Evolutionary conservation across 1,139 yeast genomes (phyloP).

Genomic region (Geotrichum reessii): DNA sequence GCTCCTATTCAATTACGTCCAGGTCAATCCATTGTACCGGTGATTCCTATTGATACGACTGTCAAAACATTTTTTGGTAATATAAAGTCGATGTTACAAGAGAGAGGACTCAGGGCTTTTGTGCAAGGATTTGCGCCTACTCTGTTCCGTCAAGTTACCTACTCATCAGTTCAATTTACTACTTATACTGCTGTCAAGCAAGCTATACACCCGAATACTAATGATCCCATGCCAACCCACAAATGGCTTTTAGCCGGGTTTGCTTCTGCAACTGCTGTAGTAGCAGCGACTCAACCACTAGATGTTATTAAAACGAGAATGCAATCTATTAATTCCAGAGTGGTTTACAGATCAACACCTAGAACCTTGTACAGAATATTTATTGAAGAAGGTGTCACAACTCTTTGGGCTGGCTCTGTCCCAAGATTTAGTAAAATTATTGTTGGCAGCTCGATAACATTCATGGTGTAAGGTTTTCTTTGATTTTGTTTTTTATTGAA

Average conservation of each 20-base stretch:
- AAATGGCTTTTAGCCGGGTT: conserved; percentile 37
- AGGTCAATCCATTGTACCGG: conserved; percentile 13
- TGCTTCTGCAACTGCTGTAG: conserved; percentile 57
- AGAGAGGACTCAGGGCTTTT: conserved; percentile 76
- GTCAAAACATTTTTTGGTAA: conserved; percentile 28
- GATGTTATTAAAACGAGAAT: conserved; percentile 86
- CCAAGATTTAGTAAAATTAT: conserved; percentile 78
- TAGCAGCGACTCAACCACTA: conserved; percentile 79
- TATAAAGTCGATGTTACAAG: conserved; percentile 49
- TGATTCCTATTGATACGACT: conserved; percentile 21
- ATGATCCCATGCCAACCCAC: conserved; percentile 28
- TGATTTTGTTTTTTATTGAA: background rate
- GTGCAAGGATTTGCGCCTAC: conserved; percentile 81
- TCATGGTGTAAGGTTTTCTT: conserved; percentile 47
- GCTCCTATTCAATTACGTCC: conserved; percentile 7
- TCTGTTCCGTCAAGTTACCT: conserved; percentile 66
- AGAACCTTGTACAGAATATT: conserved; percentile 69
- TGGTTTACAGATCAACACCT: conserved; percentile 56
- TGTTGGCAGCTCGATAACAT: conserved; percentile 73
- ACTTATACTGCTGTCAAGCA: conserved; percentile 76
- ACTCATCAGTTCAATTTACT: conserved; percentile 78
- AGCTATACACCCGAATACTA: conserved; percentile 34
- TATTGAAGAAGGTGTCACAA: conserved; percentile 50
- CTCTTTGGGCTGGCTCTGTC: conserved; percentile 72
- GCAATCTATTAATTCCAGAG: conserved; percentile 65